These are phyloP conservation scores for Trichothecium sympodiale DNA, from an alignment of 2,329 filamentous ascomycete species.

Conservation along the genomic window DNA sequence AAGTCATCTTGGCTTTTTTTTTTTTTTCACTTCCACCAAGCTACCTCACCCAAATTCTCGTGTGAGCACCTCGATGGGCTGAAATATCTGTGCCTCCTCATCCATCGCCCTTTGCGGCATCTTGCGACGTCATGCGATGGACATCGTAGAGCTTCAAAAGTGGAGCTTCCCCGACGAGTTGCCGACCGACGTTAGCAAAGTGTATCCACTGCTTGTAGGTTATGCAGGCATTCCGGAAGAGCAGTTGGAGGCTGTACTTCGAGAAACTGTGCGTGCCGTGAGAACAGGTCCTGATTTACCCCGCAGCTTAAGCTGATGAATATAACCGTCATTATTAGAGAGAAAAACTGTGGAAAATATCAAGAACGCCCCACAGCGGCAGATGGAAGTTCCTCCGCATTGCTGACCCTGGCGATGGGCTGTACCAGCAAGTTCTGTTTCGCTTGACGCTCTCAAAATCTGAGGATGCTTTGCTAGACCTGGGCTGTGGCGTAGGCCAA, in stretches of 20 bases:
- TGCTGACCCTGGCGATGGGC: slow-evolving; percentile 26
- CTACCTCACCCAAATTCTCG: no score
- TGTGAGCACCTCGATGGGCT: no score
- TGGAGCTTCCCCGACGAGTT: slow-evolving; percentile 26
- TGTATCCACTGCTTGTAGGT: slow-evolving; percentile 22
- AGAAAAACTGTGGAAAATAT: slow-evolving; percentile 32
- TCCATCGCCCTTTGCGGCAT: no score
- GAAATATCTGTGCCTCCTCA: no score
- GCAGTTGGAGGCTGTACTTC: slow-evolving; percentile 23
- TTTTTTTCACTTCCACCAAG: no score
- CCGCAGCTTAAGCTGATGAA: not conserved
- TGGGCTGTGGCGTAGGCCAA: slow-evolving; percentile 41
- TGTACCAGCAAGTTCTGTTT: slow-evolving; percentile 29
- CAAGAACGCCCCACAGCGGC: slow-evolving; percentile 34
- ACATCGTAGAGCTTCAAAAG: slow-evolving; percentile 20
- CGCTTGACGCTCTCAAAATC: slow-evolving; percentile 27
- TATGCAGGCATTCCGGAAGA: slow-evolving; percentile 25
- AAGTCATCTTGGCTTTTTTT: no score
- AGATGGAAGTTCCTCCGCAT: slow-evolving; percentile 37
- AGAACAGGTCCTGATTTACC: not conserved
- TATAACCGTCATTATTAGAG: no score
- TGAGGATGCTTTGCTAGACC: slow-evolving; percentile 30
- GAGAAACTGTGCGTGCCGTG: slow-evolving; percentile 20
- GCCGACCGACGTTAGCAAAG: slow-evolving; percentile 23
- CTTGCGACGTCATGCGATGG: slow-evolving; percentile 16